Base-by-base conservation (phyloP, 805 yeast species). In the Zygoascus flipseniorum region DNA sequence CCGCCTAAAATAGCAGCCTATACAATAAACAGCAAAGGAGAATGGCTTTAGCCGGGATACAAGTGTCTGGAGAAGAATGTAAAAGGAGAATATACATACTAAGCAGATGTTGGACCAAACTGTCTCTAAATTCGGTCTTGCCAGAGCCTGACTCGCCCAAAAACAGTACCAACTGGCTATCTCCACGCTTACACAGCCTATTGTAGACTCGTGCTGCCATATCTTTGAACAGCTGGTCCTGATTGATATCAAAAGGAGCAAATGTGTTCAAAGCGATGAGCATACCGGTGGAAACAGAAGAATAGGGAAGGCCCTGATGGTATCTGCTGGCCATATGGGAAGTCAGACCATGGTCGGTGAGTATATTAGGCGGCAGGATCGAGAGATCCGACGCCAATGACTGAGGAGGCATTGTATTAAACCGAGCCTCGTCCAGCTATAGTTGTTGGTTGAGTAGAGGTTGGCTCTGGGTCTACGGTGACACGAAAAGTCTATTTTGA, bases 131-230 rank as follows among this genome's bases (percentile, higher is more conserved):
- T 54, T 67, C 72, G 16, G 73, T 57, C 52, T 72, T 72, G 14
- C 76, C 76, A 26, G 69, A 57, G 43, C 76, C 76, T 31, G 64
- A 57, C 54, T 72, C 76, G 20, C 76, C 76, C 48, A 72, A 59
- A 42, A 72, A 71, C 26, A 70, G 59, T 35, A 69, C 65, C 13
- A 65, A 63, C 60, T 71, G 75, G 53, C 67, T 62, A 52, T 72
- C 75, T 13, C 65, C 64, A 5, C 72, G 66, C 11, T 64, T 58
- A 31, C 64, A 55, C 59, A 72, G 63, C 10, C 75, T 64, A 54
- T 70, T 69, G 57, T 64, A 63, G 10, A 69, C 62, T 2, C 73
- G 60, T 18, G 72, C 68, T 13, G 74, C 74, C 45, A 72, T 53
- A 43, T 71, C 72, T 19, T 62, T 52, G 57, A 69, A 62, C 50